Evolutionary conservation across 1,284 basidiomycete species (phyloP).

Genomic region (Leccinum fuscescens): DNA sequence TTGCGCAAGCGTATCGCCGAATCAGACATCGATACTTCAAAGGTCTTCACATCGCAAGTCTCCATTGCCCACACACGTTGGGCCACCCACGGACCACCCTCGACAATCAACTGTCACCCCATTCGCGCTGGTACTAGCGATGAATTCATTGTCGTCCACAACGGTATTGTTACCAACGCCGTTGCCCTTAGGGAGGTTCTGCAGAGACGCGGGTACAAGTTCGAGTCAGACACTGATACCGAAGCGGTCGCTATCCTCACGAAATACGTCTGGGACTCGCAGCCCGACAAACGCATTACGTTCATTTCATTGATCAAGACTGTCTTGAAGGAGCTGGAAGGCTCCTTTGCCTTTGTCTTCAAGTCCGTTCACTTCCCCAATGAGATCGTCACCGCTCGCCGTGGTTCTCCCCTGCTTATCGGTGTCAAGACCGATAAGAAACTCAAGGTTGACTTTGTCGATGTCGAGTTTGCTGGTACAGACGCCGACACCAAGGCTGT

Average conservation of each 20-base stretch:
- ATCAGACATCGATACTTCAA: conserved; percentile 76
- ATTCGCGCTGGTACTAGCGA: conserved; percentile 80
- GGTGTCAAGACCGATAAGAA: conserved; percentile 99
- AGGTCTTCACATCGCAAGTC: conserved; percentile 85
- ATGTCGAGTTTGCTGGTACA: conserved; percentile 88
- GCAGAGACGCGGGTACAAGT: conserved; percentile 93
- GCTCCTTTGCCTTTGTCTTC: conserved; percentile 99
- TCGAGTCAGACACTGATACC: conserved; percentile 97
- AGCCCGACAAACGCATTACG: conserved; percentile 82
- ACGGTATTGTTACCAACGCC: conserved; percentile 98
- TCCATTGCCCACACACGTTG: conserved; percentile 99
- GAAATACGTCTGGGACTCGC: conserved; percentile 97
- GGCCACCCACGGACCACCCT: conserved; percentile 98
- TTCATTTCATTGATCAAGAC: conserved; percentile 95
- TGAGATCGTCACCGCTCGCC: conserved; percentile 93
- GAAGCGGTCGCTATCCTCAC: conserved; percentile 95
- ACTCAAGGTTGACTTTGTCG: conserved; percentile 99
- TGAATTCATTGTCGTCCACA: conserved; percentile 96
- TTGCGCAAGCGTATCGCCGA: conserved; percentile 90
- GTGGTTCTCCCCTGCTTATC: conserved; percentile 94
- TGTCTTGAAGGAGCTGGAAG: conserved; percentile 97
- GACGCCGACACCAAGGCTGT: conserved; percentile 59
- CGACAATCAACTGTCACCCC: conserved; percentile 92
- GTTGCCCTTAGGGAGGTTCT: conserved; percentile 89
- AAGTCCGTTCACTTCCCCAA: conserved; percentile 97